Evolutionary conservation across 306 rosid species (phyloP).

Genomic region (Cercis canadensis): DNA sequence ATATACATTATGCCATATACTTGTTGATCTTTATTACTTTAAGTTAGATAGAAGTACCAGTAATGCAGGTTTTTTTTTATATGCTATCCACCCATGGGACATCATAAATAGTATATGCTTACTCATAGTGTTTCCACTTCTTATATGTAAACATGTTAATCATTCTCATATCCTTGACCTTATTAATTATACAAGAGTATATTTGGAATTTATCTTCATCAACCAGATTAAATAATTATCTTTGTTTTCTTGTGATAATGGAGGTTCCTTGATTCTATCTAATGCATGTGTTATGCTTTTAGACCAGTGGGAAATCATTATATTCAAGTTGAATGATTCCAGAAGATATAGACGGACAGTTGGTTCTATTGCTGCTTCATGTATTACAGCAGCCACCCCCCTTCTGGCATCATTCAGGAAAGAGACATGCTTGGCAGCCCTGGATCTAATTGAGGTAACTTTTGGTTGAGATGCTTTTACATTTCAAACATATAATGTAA

Average conservation of each 20-base stretch:
- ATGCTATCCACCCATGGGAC: too few relatives aligned
- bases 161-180: background rate
- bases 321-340: constrained; percentile 77
- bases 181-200: background rate
- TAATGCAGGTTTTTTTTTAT: too few relatives aligned
- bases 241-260: constrained; percentile 14
- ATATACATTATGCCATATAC: too few relatives aligned
- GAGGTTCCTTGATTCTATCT: constrained; percentile 27
- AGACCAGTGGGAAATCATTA: constrained; percentile 77
- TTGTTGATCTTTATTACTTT: too few relatives aligned
- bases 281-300: constrained; percentile 44
- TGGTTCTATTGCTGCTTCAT: constrained; percentile 84
- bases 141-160: background rate
- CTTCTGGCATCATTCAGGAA: constrained; percentile 74
- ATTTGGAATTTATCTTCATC: constrained; percentile 21
- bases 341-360: constrained; percentile 85
- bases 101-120: too few relatives aligned
- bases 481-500: constrained; percentile 12
- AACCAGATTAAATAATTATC: constrained; percentile 7
- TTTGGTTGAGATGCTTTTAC: constrained; percentile 34
- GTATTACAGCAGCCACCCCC: constrained; percentile 78
- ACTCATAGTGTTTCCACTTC: too few relatives aligned
- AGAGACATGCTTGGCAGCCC: constrained; percentile 73
- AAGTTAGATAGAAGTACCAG: too few relatives aligned
- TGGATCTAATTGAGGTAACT: constrained; percentile 87